Evolutionary conservation across 2,329 filamentous ascomycete genomes (phyloP).

Genomic region (Pseudonectria foliicola): DNA sequence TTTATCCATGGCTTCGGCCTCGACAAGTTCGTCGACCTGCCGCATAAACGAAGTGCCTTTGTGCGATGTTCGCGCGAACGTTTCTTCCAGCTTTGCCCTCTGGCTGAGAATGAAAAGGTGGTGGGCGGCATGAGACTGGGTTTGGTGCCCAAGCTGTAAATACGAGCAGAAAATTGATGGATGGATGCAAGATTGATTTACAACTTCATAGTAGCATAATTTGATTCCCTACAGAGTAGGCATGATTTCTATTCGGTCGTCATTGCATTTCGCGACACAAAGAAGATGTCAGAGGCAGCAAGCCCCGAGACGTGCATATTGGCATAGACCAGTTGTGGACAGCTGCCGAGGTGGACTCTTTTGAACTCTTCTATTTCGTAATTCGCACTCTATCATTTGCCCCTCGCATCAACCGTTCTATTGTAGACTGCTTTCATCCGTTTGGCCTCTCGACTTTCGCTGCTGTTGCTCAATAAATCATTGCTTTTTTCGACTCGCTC

Average conservation of each 20-base stretch:
- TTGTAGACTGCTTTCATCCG: too few relatives aligned
- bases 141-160: conserved; percentile 46
- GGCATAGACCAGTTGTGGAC: too few relatives aligned
- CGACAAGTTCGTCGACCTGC: conserved; percentile 65
- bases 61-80: conserved; percentile 58
- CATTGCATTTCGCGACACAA: too few relatives aligned
- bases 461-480: not conserved
- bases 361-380: too few relatives aligned
- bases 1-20: conserved; percentile 66
- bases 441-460: too few relatives aligned
- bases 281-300: too few relatives aligned
- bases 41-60: conserved; percentile 64
- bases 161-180: not conserved
- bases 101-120: conserved; percentile 49
- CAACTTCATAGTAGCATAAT: not conserved
- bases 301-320: too few relatives aligned
- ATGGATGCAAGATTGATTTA: conserved; percentile 1
- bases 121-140: conserved; percentile 47
- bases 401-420: too few relatives aligned
- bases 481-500: not conserved
- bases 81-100: conserved; percentile 62
- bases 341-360: too few relatives aligned
- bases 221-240: too few relatives aligned
- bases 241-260: too few relatives aligned
- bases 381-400: too few relatives aligned